Percentiles rank a stretch among this genome's conserved stretches.
phyloP scores from a whole-genome alignment of 225 moss, liverwort and hornwort species.

The Neckera pumila region DNA sequence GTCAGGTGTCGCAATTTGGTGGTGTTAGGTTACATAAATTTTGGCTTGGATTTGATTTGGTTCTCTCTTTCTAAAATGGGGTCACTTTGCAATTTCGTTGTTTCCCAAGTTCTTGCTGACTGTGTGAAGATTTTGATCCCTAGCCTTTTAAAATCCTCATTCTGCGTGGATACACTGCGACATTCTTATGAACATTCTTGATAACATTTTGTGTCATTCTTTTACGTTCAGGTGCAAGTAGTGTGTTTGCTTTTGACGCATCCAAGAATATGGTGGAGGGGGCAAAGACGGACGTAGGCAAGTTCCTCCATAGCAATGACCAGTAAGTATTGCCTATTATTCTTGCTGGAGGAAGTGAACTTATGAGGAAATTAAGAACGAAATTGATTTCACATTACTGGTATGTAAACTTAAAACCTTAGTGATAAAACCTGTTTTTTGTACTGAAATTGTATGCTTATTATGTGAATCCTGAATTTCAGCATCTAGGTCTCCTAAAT shows the following conservation, averaged over 20 bases:
- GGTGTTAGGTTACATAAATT: background rate
- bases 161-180: background rate
- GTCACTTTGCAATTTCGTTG: background rate
- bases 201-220: background rate
- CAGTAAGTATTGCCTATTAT: background rate
- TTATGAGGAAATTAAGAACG: background rate
- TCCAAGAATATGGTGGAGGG: slow-evolving; percentile 17
- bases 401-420: background rate
- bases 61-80: background rate
- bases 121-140: background rate
- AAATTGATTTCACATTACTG: background rate
- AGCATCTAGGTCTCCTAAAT: background rate
- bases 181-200: background rate
- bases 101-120: background rate
- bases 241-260: slow-evolving; percentile 8
- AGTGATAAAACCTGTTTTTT: too few relatives aligned
- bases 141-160: background rate
- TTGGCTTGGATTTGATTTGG: background rate
- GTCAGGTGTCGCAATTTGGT: background rate
- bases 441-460: background rate
- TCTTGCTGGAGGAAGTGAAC: background rate
- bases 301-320: background rate
- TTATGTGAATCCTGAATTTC: background rate
- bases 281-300: background rate
- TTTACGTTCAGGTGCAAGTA: slow-evolving; percentile 9